Percentiles rank a stretch among this genome's conserved stretches.
These are phyloP conservation scores for Xylaria bambusicola DNA, from an alignment of 495 filamentous ascomycete species.

Conservation along the genomic window DNA sequence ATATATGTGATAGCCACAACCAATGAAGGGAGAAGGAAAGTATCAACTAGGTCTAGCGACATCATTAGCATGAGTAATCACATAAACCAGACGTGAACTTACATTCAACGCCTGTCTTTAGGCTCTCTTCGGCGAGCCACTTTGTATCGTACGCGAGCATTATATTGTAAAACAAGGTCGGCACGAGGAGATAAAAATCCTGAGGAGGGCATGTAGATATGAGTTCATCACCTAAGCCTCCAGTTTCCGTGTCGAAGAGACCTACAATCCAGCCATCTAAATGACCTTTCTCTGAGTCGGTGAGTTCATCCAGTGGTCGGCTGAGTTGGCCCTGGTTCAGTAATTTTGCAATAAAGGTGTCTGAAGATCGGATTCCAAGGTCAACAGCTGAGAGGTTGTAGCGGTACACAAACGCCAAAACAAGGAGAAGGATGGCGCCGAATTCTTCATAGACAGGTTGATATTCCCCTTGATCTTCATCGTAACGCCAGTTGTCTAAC, in stretches of 20 bases:
- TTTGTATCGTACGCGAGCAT: slow-evolving; percentile 72
- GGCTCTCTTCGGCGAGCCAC: slow-evolving; percentile 72
- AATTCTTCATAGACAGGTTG: slow-evolving; percentile 98
- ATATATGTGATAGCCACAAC: slow-evolving; percentile 81
- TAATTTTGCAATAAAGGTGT: slow-evolving; percentile 81
- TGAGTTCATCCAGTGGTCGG: slow-evolving; percentile 65
- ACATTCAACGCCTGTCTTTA: slow-evolving; percentile 90
- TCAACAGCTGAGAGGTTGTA: slow-evolving; percentile 73
- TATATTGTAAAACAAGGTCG: slow-evolving; percentile 84
- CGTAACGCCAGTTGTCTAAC: slow-evolving; percentile 87
- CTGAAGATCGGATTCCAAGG: slow-evolving; percentile 57
- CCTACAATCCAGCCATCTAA: slow-evolving; percentile 84
- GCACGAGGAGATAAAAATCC: slow-evolving; percentile 89
- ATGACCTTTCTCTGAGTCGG: slow-evolving; percentile 72
- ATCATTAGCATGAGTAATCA: slow-evolving; percentile 6
- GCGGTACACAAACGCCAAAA: slow-evolving; percentile 80
- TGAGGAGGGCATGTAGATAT: slow-evolving; percentile 91
- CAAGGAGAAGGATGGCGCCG: slow-evolving; percentile 79
- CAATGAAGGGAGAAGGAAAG: slow-evolving; percentile 85
- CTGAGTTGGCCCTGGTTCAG: slow-evolving; percentile 63
- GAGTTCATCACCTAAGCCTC: slow-evolving; percentile 73
- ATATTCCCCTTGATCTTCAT: slow-evolving; percentile 92
- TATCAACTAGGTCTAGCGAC: slow-evolving; percentile 73
- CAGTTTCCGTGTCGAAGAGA: slow-evolving; percentile 80
- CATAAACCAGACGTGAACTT: slow-evolving; percentile 33